phyloP scores from a whole-genome alignment of 768 basidiomycete species.

The Podaxis sp. region DNA sequence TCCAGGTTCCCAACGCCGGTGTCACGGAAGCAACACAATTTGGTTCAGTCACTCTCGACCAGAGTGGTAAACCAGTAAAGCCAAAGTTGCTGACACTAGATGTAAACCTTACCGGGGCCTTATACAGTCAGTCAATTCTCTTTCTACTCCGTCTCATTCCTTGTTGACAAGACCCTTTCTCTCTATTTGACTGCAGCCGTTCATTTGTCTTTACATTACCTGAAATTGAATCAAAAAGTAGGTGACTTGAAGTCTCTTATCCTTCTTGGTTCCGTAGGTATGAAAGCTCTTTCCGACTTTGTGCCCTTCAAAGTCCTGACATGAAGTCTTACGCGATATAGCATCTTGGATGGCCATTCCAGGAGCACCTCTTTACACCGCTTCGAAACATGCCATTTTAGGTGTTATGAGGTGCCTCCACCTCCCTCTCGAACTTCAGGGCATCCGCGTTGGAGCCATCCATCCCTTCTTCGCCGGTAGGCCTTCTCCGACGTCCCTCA shows the following conservation, averaged over 20 bases:
- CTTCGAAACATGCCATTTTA: constrained; percentile 53
- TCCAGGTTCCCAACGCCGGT: constrained; percentile 50
- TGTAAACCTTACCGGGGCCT: constrained; percentile 45
- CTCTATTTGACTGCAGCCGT: constrained; percentile 30
- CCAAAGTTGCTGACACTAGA: constrained; percentile 45
- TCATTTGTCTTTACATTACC: constrained; percentile 51
- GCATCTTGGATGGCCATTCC: constrained; percentile 52
- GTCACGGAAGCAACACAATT: constrained; percentile 35
- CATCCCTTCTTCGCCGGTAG: constrained; percentile 56
- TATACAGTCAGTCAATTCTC: constrained; percentile 41
- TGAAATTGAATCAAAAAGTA: constrained; percentile 34
- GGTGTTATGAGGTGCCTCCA: constrained; percentile 51
- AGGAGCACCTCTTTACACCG: constrained; percentile 41
- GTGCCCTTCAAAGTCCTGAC: not conserved
- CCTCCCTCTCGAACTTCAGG: constrained; percentile 29
- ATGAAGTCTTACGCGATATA: constrained; percentile 17
- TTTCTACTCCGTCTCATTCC: not conserved
- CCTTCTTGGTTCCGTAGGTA: constrained; percentile 56
- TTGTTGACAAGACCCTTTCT: not conserved
- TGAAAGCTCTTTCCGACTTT: constrained; percentile 1
- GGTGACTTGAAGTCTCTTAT: constrained; percentile 48
- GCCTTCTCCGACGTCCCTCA: constrained; percentile 7
- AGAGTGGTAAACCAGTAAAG: constrained; percentile 40
- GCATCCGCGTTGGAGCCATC: constrained; percentile 44
- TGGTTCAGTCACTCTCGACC: constrained; percentile 24